phyloP scores from a whole-genome alignment of 768 basidiomycete genomes.

The Lyophyllum decastes region DNA sequence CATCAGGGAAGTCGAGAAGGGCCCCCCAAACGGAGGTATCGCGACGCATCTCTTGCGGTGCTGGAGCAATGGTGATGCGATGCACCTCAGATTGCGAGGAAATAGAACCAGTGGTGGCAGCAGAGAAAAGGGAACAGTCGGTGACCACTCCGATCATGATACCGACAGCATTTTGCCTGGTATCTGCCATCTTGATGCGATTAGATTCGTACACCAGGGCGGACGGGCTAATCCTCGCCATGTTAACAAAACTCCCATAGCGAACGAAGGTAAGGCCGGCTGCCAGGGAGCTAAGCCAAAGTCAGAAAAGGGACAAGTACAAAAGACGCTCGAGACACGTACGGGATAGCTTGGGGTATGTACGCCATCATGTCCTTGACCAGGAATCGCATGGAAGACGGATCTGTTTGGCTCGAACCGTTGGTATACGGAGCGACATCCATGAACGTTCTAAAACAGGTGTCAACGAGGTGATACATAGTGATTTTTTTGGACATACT shows the following conservation, averaged over 20 bases:
- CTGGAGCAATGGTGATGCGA: neutral
- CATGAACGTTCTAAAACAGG: neutral
- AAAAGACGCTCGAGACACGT: neutral
- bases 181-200: neutral
- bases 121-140: constrained; percentile 1
- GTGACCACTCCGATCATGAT: constrained; percentile 11
- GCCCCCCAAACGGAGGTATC: constrained; percentile 9
- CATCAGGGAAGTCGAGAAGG: constrained; percentile 2
- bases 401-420: neutral
- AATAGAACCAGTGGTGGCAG: neutral
- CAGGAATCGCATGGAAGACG: neutral
- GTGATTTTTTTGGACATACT: neutral
- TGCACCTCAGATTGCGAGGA: neutral
- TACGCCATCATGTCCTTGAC: neutral
- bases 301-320: neutral
- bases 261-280: constrained; percentile 4
- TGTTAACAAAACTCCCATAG: constrained; percentile 1
- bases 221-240: constrained; percentile 2
- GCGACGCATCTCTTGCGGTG: constrained; percentile 5
- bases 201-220: neutral
- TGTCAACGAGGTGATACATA: neutral
- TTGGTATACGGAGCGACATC: neutral
- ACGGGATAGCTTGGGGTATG: neutral
- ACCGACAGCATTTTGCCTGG: constrained; percentile 6
- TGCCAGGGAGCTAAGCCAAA: neutral